phyloP scores from a whole-genome alignment of 2,329 filamentous ascomycete genomes.

The Thermoascus crustaceus region DNA sequence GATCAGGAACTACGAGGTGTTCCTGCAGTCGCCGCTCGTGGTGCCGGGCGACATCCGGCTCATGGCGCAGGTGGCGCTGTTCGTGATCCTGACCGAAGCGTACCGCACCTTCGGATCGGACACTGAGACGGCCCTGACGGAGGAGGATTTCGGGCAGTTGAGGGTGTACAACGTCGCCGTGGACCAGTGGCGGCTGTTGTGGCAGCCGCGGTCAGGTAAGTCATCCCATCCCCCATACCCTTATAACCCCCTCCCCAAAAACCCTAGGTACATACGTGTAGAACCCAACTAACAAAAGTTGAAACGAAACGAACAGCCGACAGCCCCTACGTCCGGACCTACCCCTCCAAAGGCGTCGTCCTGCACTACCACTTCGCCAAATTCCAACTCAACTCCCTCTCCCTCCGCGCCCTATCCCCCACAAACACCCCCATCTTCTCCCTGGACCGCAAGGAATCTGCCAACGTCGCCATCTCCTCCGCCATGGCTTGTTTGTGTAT shows the following conservation, averaged over 20 bases:
- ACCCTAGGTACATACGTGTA: too few relatives aligned
- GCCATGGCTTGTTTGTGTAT: constrained; percentile 41
- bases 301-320: too few relatives aligned
- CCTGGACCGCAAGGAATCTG: constrained; percentile 37
- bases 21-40: constrained; percentile 45
- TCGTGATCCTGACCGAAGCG: constrained; percentile 51
- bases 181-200: constrained; percentile 46
- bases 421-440: constrained; percentile 35
- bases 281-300: too few relatives aligned
- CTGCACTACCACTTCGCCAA: constrained; percentile 48
- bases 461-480: constrained; percentile 40
- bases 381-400: constrained; percentile 43
- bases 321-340: constrained; percentile 41
- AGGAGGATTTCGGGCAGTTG: constrained; percentile 45
- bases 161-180: constrained; percentile 40
- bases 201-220: constrained; percentile 39
- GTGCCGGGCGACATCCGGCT: constrained; percentile 50
- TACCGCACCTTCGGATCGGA: constrained; percentile 52
- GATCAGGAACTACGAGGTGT: constrained; percentile 50
- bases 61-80: constrained; percentile 50
- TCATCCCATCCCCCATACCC: too few relatives aligned
- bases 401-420: constrained; percentile 34
- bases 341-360: constrained; percentile 43
- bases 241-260: too few relatives aligned
- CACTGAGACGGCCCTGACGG: constrained; percentile 43